These are phyloP conservation scores for Juglanconis oblonga DNA, from an alignment of 2,329 filamentous ascomycete species.

Conservation along the genomic window DNA sequence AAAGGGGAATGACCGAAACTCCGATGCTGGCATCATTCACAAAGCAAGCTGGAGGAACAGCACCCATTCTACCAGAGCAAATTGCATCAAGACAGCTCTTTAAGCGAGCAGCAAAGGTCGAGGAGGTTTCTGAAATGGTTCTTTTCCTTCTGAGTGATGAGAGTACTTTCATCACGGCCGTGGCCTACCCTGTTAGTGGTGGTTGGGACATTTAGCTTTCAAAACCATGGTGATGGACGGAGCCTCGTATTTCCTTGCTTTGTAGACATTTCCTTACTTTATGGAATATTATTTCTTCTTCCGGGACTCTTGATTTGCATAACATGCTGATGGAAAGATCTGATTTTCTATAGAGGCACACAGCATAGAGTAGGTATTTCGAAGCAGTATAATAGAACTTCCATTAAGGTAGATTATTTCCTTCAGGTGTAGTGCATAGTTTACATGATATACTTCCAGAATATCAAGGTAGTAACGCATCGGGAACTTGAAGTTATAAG, in stretches of 20 bases:
- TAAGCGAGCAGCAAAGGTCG: background rate
- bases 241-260: background rate
- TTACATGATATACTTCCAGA: no score
- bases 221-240: background rate
- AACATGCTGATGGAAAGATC: background rate
- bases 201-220: background rate
- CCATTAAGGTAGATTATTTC: no score
- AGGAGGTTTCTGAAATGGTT: background rate
- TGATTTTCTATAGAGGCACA: no score
- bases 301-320: background rate
- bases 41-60: background rate
- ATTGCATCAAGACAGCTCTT: background rate
- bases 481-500: background rate
- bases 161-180: background rate
- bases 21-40: background rate
- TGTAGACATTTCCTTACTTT: background rate
- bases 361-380: background rate
- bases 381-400: no score
- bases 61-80: background rate
- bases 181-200: background rate
- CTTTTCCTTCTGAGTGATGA: background rate
- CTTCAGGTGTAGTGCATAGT: no score
- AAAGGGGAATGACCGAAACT: background rate
- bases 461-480: background rate
- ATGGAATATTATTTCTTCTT: no score